Percentiles rank a stretch among this genome's conserved stretches.
phyloP scores from a whole-genome alignment of 805 yeast genomes.

The Scheffersomyces ergatensis region DNA sequence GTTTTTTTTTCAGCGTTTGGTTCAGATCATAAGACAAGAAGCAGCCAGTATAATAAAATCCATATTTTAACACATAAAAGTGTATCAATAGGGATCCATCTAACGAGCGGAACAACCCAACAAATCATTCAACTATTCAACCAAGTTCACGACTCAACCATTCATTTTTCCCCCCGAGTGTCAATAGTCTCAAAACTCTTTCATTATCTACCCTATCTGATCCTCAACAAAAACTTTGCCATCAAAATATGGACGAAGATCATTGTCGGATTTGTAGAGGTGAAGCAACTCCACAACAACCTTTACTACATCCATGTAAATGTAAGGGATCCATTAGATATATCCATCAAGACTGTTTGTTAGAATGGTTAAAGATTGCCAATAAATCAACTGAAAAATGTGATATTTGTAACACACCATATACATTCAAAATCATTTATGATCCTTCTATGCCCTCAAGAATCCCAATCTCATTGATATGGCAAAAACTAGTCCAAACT shows the following conservation, averaged over 20 bases:
- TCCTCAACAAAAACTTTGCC: background rate
- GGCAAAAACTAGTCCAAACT: conserved; percentile 32
- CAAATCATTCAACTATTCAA: too few species aligned
- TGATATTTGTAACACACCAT: conserved; percentile 83
- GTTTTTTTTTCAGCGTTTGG: too few species aligned
- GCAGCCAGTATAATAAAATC: too few species aligned
- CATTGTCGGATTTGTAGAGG: conserved; percentile 92
- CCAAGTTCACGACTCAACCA: too few species aligned
- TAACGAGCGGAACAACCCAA: too few species aligned
- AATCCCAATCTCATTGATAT: conserved; percentile 54
- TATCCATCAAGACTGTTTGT: conserved; percentile 87
- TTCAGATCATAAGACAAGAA: too few species aligned
- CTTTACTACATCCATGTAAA: conserved; percentile 86
- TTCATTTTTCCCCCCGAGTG: too few species aligned
- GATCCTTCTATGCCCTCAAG: conserved; percentile 60
- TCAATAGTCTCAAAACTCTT: too few species aligned
- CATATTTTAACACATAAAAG: too few species aligned
- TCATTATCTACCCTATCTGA: background rate
- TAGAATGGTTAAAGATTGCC: conserved; percentile 81
- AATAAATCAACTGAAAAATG: conserved; percentile 60
- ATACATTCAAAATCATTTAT: conserved; percentile 65
- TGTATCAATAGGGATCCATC: too few species aligned
- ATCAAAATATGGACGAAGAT: conserved; percentile 21
- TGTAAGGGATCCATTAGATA: conserved; percentile 92
- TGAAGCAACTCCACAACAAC: conserved; percentile 76